Percentiles rank a stretch among this genome's conserved stretches.
Conservation (phyloP, 1,139 yeast genomes). For the Yamadazyma spencermartinsiae region DNA sequence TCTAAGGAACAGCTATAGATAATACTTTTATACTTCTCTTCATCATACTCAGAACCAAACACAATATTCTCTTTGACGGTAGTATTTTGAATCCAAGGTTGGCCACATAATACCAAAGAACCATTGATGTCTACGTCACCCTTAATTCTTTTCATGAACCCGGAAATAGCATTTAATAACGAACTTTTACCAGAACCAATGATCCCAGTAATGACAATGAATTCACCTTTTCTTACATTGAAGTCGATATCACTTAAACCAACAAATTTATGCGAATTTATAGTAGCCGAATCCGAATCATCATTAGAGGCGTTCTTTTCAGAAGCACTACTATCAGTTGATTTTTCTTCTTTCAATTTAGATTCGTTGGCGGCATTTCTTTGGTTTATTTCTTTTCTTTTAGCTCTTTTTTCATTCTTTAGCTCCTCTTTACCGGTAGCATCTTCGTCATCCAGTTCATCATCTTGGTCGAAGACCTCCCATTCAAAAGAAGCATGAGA, state of each 20-base stretch:
- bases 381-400: conserved; percentile 2
- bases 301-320: not conserved
- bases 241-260: conserved; percentile 45
- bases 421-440: conserved; percentile 6
- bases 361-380: no score
- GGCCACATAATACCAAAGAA: conserved; percentile 47
- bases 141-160: conserved; percentile 48
- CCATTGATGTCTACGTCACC: conserved; percentile 47
- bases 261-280: conserved; percentile 19
- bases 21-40: conserved; percentile 28
- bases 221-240: conserved; percentile 53
- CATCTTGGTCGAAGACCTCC: conserved; percentile 40
- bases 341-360: not conserved
- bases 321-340: not conserved
- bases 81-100: conserved; percentile 49
- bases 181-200: conserved; percentile 78
- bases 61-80: conserved; percentile 41
- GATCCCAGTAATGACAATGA: conserved; percentile 66
- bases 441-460: conserved; percentile 15
- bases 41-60: conserved; percentile 33
- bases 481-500: conserved; percentile 32
- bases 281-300: conserved; percentile 4
- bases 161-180: conserved; percentile 53
- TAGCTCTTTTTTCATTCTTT: conserved; percentile 2
- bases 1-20: conserved; percentile 38